Conservation (phyloP, 2,329 filamentous ascomycete species). For the Fusarium oligoseptatum region DNA sequence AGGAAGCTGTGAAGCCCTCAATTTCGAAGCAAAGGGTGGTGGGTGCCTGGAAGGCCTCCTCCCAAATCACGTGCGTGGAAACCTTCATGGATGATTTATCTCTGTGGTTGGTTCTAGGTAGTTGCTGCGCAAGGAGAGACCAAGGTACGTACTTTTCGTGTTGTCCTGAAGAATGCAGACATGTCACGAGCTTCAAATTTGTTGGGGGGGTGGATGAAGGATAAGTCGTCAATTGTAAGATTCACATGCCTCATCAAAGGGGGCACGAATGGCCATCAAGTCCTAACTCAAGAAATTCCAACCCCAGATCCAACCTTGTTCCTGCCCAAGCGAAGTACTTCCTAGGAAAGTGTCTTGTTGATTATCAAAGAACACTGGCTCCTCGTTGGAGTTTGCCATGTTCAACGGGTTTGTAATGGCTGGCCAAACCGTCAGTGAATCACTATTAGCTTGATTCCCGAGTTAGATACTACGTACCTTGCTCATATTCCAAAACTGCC, state of each 20-base stretch:
- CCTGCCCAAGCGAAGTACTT: conserved; percentile 11
- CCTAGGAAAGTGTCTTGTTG: not conserved
- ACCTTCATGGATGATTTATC: not conserved
- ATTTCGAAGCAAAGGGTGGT: not conserved
- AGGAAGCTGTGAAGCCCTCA: not conserved
- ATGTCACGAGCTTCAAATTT: not conserved
- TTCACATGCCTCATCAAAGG: not conserved
- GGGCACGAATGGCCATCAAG: not conserved
- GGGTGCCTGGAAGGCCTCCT: not conserved
- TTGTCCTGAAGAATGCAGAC: not conserved
- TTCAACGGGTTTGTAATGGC: not conserved
- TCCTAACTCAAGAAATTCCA: conserved; percentile 5
- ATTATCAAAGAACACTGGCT: not conserved
- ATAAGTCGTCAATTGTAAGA: not conserved
- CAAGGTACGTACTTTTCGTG: not conserved
- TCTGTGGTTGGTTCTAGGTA: not conserved
- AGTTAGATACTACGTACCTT: not conserved
- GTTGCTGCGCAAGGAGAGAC: not conserved
- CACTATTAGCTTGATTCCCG: not conserved
- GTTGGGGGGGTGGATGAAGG: too few species aligned
- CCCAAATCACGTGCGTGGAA: not conserved
- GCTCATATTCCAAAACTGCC: conserved; percentile 2
- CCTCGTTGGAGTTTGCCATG: not conserved
- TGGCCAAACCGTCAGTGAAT: not conserved
- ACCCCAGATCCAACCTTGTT: conserved; percentile 31